phyloP scores from a whole-genome alignment of 1,139 yeast species.

The Blastobotrys serpentis region DNA sequence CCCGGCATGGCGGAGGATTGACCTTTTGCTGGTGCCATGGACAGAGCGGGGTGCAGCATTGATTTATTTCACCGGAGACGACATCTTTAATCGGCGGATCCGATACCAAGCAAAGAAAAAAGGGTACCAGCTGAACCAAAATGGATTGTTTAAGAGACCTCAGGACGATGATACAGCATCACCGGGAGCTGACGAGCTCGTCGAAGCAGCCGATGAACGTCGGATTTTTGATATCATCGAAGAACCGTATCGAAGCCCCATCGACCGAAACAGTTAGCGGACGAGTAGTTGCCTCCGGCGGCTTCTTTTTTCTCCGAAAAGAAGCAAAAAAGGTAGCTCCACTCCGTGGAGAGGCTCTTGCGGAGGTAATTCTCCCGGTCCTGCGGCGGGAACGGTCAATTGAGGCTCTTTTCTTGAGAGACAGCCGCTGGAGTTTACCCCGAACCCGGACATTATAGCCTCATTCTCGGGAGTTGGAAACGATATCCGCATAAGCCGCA shows the following conservation, averaged over 20 bases:
- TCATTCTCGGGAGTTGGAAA: too few relatives aligned
- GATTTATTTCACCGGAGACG: conserved; percentile 57
- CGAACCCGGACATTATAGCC: too few relatives aligned
- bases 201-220: conserved; percentile 50
- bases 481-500: too few relatives aligned
- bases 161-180: conserved; percentile 11
- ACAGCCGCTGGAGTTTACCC: too few relatives aligned
- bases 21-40: conserved; percentile 51
- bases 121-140: conserved; percentile 47
- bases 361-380: too few relatives aligned
- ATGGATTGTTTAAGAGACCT: conserved; percentile 43
- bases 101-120: conserved; percentile 47
- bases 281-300: too few relatives aligned
- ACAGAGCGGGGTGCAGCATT: conserved; percentile 50
- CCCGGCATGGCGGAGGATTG: conserved; percentile 51
- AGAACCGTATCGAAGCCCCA: conserved; percentile 45
- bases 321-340: too few relatives aligned
- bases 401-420: too few relatives aligned
- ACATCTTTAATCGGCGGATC: conserved; percentile 50
- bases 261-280: conserved; percentile 38
- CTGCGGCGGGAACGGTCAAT: too few relatives aligned
- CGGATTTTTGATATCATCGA: conserved; percentile 48
- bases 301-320: too few relatives aligned
- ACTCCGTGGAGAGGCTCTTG: too few relatives aligned
- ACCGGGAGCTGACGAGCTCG: too few relatives aligned